phyloP scores from a whole-genome alignment of 495 filamentous ascomycete species.

The Tuber calosporum region DNA sequence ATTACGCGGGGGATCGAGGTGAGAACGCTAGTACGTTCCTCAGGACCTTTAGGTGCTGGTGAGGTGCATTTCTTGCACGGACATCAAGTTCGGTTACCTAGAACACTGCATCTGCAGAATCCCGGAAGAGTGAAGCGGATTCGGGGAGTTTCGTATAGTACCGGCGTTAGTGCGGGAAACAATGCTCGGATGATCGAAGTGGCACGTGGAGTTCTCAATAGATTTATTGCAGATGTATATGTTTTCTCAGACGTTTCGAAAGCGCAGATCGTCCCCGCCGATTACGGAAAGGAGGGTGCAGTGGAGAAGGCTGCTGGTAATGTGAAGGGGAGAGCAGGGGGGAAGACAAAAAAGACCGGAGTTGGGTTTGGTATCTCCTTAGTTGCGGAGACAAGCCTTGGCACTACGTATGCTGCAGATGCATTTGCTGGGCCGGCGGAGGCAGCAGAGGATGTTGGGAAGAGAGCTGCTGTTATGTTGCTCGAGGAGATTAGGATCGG shows the following conservation, averaged over 20 bases:
- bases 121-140: slow-evolving; percentile 80
- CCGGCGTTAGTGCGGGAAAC: slow-evolving; percentile 80
- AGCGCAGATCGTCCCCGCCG: slow-evolving; percentile 46
- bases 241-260: slow-evolving; percentile 66
- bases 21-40: slow-evolving; percentile 70
- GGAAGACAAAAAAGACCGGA: slow-evolving; percentile 59
- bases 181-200: slow-evolving; percentile 93
- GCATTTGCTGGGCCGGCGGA: slow-evolving; percentile 71
- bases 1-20: slow-evolving; percentile 79
- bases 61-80: slow-evolving; percentile 70
- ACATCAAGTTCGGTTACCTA: slow-evolving; percentile 83
- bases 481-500: slow-evolving; percentile 74
- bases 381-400: slow-evolving; percentile 80
- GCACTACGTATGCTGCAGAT: slow-evolving; percentile 81
- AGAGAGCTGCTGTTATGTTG: slow-evolving; percentile 78
- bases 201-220: slow-evolving; percentile 79
- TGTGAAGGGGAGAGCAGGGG: slow-evolving; percentile 50
- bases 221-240: slow-evolving; percentile 77
- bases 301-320: slow-evolving; percentile 52
- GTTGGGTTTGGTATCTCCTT: slow-evolving; percentile 86
- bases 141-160: slow-evolving; percentile 85
- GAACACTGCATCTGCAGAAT: slow-evolving; percentile 85
- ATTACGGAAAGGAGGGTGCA: slow-evolving; percentile 62
- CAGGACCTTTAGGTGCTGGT: slow-evolving; percentile 84
- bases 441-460: slow-evolving; percentile 83